Percentiles rank a stretch among this genome's conserved stretches.
These are phyloP conservation scores for Daedalea quercina DNA, from an alignment of 768 basidiomycete genomes.

Conservation along the genomic window DNA sequence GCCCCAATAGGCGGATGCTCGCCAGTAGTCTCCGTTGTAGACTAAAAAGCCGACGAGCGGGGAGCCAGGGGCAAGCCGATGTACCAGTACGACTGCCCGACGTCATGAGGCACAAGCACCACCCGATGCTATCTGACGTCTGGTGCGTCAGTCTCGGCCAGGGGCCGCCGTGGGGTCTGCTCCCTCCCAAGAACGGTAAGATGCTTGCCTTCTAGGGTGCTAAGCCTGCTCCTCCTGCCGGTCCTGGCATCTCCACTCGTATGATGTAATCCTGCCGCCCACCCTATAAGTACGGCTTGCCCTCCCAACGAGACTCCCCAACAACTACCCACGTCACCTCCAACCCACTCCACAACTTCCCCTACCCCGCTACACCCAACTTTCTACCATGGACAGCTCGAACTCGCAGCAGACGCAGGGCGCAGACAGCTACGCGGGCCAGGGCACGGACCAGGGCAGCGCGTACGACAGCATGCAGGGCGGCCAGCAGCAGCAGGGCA, in stretches of 20 bases:
- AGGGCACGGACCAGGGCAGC: conserved; percentile 11
- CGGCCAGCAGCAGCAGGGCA: neutral
- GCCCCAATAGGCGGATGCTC: too few species aligned
- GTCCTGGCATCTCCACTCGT: neutral
- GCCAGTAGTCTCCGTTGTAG: too few species aligned
- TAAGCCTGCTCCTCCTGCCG: too few species aligned
- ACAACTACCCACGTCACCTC: neutral
- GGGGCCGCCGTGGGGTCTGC: too few species aligned
- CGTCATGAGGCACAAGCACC: too few species aligned
- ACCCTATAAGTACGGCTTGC: conserved; percentile 1
- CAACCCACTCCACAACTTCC: neutral
- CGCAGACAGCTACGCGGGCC: conserved; percentile 9
- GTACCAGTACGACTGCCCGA: too few species aligned
- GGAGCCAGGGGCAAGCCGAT: too few species aligned
- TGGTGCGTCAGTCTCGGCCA: too few species aligned
- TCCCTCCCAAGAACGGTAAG: too few species aligned
- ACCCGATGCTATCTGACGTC: too few species aligned
- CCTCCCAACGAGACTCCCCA: neutral
- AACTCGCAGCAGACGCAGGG: conserved; percentile 1
- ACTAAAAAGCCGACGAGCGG: too few species aligned
- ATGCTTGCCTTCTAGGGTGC: too few species aligned
- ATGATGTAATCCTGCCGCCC: conserved; percentile 13
- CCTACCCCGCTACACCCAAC: neutral
- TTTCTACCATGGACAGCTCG: conserved; percentile 6
- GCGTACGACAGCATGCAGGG: conserved; percentile 17